These are phyloP conservation scores for Forsythia viridissima DNA, from an alignment of 257 asterid genomes.

Conservation along the genomic window DNA sequence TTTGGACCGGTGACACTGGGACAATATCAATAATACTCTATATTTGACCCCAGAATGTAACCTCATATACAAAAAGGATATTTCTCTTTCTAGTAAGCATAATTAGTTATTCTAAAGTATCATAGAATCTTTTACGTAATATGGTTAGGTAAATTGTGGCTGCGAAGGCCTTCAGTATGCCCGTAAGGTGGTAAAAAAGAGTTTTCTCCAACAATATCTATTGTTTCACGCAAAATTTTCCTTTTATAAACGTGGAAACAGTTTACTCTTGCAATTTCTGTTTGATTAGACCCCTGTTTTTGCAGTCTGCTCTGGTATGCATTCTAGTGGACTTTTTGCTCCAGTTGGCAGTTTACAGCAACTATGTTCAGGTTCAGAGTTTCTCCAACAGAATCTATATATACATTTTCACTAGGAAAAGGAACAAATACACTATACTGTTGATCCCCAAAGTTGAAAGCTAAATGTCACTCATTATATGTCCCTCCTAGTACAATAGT, in stretches of 20 bases:
- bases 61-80: background rate
- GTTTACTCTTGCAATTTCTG: conserved; percentile 7
- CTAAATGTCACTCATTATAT: background rate
- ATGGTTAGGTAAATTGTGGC: no score
- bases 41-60: no score
- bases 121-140: no score
- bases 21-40: no score
- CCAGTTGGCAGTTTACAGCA: conserved; percentile 61
- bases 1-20: no score
- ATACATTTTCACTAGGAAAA: background rate
- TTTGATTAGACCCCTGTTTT: conserved; percentile 22
- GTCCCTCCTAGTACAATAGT: background rate
- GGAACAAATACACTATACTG: background rate
- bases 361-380: conserved; percentile 67
- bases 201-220: background rate
- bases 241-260: background rate
- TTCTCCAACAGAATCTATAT: conserved; percentile 8
- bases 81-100: no score
- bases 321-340: conserved; percentile 59
- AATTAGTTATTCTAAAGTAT: no score
- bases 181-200: no score
- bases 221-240: background rate
- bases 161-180: no score
- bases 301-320: conserved; percentile 75
- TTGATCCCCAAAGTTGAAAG: background rate